Conservation (phyloP, 768 basidiomycete genomes). For the Naganishia vishniacii region DNA sequence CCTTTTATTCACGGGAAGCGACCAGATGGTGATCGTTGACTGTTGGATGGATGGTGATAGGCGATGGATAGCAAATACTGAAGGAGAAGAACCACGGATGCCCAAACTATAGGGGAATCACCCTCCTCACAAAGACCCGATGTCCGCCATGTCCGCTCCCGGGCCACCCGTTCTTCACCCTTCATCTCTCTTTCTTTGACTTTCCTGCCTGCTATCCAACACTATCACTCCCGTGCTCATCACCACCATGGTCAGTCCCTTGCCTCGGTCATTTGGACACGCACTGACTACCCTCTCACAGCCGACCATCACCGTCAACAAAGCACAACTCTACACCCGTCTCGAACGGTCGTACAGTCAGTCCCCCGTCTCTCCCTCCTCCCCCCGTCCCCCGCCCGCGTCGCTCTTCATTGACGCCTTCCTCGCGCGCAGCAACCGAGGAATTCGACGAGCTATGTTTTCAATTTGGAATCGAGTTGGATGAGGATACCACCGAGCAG, state of each 20-base stretch:
- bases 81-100: too few species aligned
- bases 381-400: too few species aligned
- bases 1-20: too few species aligned
- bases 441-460: conserved; percentile 94
- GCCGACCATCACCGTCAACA: conserved; percentile 95
- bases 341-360: conserved; percentile 77
- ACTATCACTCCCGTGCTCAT: neutral
- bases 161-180: neutral
- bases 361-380: conserved; percentile 32
- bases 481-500: conserved; percentile 91
- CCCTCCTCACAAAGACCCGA: neutral
- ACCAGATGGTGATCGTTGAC: too few species aligned
- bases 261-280: neutral
- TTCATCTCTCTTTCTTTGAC: too few species aligned
- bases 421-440: conserved; percentile 62
- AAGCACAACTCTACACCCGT: conserved; percentile 83
- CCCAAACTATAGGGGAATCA: too few species aligned
- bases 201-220: neutral
- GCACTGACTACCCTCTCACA: conserved; percentile 8
- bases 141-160: conserved; percentile 10
- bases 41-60: too few species aligned
- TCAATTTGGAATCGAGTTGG: conserved; percentile 93
- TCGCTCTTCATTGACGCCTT: too few species aligned
- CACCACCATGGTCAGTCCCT: conserved; percentile 1
- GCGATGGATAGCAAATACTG: too few species aligned